Percentiles rank a stretch among this genome's conserved stretches.
These are phyloP conservation scores for Wallacemonas collosoma DNA, from an alignment of 208 protist genomes.

Conservation along the genomic window DNA sequence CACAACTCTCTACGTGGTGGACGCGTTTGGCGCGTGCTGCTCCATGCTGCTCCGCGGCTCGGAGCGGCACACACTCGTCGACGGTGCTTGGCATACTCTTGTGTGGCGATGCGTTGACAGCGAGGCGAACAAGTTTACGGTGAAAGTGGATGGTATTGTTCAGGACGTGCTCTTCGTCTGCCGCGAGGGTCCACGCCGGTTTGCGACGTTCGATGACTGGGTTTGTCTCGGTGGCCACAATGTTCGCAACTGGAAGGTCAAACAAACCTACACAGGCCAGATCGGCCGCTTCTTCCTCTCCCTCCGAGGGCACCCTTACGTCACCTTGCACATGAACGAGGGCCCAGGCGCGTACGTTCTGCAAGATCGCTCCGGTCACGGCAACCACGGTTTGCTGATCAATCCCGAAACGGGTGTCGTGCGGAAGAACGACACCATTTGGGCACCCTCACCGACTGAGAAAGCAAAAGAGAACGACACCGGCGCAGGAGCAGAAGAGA, in stretches of 20 bases:
- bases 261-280: conserved; percentile 64
- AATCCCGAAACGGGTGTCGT: conserved; percentile 56
- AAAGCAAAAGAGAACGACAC: conserved; percentile 32
- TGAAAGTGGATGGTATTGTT: conserved; percentile 84
- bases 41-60: conserved; percentile 82
- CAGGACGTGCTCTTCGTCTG: conserved; percentile 80
- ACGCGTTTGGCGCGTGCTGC: conserved; percentile 80
- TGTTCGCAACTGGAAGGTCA: conserved; percentile 80
- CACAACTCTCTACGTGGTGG: conserved; percentile 82
- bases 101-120: conserved; percentile 88
- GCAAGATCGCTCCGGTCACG: conserved; percentile 65
- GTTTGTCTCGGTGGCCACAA: conserved; percentile 87
- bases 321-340: conserved; percentile 80
- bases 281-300: conserved; percentile 80
- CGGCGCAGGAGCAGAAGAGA: conserved; percentile 29
- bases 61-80: conserved; percentile 82
- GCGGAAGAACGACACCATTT: conserved; percentile 75
- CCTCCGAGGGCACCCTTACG: conserved; percentile 62
- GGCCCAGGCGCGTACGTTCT: conserved; percentile 82
- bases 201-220: conserved; percentile 79
- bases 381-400: conserved; percentile 83
- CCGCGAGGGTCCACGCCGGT: conserved; percentile 76
- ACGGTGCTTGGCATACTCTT: conserved; percentile 89
- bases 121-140: conserved; percentile 85
- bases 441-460: conserved; percentile 57